Evolutionary conservation across 1,139 yeast species (phyloP), one percentile per base, ranked within the genome.

Genomic region (Protomyces lactucae-debilis): DNA sequence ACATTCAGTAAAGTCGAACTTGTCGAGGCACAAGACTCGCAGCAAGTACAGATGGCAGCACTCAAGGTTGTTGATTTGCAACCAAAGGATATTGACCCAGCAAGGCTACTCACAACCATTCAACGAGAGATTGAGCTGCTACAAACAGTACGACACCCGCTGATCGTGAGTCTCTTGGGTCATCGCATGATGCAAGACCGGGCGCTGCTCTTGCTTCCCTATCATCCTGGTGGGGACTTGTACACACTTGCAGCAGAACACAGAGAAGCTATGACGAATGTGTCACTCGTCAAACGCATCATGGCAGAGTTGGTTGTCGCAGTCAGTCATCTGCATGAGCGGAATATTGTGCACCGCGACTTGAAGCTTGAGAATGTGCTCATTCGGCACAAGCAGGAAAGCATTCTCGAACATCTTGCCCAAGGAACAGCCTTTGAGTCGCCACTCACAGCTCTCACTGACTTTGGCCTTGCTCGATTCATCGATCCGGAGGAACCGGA

Each of bases 391-490:
- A 52, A 66, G 5, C 48, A 43, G 25, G 25, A 43, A 16, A 21
- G 18, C 4, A 18, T 43, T 16, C 48, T 43, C 18, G 14, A 12
- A 6, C 8, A 16, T n/a, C 3, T 43, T 6, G 67, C 66, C 14
- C 60, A 56, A 1, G 63, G 57, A 21, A 54, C 63, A 9, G 46
- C 67, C 3, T 70, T 68, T 55, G 70, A 72, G 2, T 60, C 70
- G 12, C 78, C 86, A 2, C 68, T 89, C 2, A 81, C 85, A 0
- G 85, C 88, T 45, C 74, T 93, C 53, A 86, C 96, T 0, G 99
- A 93, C 77, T 85, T 93, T 75, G 99, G 99, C 0, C 80, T 93
- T 35, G 87, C 96, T 14, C 85, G 90, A 70, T 78, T 79, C 64
- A 80, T 92, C 23, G 83, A 82, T 57, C 81, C 82, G 0, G 78